Evolutionary conservation across 176 grass and related monocot genomes (phyloP), one percentile per base, ranked within the genome.

Genomic region (Oryza meyeriana): DNA sequence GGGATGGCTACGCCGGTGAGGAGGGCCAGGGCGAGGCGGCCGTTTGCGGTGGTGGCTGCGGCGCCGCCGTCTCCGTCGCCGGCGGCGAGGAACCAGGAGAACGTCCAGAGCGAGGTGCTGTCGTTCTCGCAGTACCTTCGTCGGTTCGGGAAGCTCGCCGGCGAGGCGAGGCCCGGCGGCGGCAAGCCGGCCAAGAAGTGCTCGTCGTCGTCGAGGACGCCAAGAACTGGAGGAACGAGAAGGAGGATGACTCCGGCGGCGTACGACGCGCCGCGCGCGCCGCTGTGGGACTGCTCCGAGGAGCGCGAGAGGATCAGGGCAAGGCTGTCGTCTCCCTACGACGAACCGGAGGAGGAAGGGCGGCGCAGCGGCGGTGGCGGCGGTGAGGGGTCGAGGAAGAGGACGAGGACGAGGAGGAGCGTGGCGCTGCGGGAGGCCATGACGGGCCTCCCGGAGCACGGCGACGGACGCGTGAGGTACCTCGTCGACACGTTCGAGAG

Each of bases 401-500:
- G 70, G 36, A 64, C 26, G 85, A 24, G 12, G 50, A 2, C 50
- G 50, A 69, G 16, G 64, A 86, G 82, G 84, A 41, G 72, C 33
- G 48, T 28, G 75, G 71, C 76, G 22, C 57, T 88, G 18, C 79
- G 86, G 80, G 86, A 89, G 80, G 80, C 80, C 83, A 79, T 81
- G 89, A 81, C 71, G 12, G 12, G 61, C 6, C 33, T 94, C 79
- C 92, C 92, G 61, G 92, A 83, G 71, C 88, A 26, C n/a, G 88
- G 92, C 17, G 80, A 87, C 18, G 92, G 92, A 28, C 86, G 89
- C n/a, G 92, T 94, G 30, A 89, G 62, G 89, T 86, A 87, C 55
- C 32, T 94, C 72, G 89, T 94, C 32, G 65, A 81, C 70, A 82
- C 88, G 22, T 94, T 94, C 66, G 92, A 94, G 86, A 61, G 86